Evolutionary conservation across 257 asterid species (phyloP).

Genomic region (Solanum chiquidenum): DNA sequence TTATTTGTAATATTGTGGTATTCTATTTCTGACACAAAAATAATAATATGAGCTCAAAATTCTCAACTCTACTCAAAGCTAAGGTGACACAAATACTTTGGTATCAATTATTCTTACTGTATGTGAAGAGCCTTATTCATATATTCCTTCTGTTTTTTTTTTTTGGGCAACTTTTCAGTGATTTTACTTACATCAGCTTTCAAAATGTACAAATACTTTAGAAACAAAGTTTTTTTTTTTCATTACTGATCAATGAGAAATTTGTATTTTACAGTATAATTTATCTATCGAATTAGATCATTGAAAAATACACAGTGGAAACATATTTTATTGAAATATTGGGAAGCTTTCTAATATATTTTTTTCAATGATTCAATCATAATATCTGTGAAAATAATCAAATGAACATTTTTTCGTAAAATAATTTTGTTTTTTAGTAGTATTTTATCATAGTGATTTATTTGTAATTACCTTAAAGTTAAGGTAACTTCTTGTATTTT

Average conservation of each 20-base stretch:
- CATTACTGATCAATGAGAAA: neutral
- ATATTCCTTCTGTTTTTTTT: neutral
- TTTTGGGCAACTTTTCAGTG: neutral
- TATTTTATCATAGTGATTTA: neutral
- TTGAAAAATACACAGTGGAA: neutral
- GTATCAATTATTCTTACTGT: neutral
- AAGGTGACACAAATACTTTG: neutral
- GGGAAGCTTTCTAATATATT: no score
- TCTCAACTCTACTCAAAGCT: neutral
- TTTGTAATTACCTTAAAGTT: neutral
- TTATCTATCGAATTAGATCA: no score
- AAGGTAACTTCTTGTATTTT: neutral
- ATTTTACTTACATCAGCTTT: neutral
- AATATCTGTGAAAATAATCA: no score
- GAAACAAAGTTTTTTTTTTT: no score
- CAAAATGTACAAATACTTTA: neutral
- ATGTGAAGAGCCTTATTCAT: neutral
- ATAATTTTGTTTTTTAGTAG: no score
- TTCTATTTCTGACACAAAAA: neutral
- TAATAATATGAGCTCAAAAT: conserved; percentile 1
- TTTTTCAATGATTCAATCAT: no score
- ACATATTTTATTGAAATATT: no score
- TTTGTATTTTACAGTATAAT: no score
- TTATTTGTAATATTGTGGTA: neutral
- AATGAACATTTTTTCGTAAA: no score